Conservation (phyloP, 805 yeast genomes). For the Saccharomycopsis fibuligera region DNA sequence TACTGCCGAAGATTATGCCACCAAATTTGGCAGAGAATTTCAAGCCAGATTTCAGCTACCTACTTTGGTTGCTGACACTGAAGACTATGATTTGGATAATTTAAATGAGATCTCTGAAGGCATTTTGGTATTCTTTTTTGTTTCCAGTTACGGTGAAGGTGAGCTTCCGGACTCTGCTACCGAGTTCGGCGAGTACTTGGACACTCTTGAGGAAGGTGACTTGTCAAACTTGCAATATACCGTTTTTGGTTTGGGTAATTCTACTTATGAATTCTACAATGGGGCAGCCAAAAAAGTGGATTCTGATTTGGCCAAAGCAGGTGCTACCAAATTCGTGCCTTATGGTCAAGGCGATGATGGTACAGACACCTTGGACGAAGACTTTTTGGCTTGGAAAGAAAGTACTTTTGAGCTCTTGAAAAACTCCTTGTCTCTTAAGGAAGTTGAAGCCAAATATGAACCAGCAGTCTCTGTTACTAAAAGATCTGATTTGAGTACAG, state of each 20-base stretch:
- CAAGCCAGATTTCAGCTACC: constrained; percentile 73
- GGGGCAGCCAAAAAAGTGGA: constrained; percentile 62
- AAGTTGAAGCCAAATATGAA: constrained; percentile 73
- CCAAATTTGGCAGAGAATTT: constrained; percentile 84
- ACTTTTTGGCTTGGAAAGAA: constrained; percentile 91
- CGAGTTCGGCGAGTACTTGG: constrained; percentile 65
- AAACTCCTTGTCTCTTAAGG: constrained; percentile 59
- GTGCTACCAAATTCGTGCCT: constrained; percentile 68
- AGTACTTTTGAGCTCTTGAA: constrained; percentile 58
- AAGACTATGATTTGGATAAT: constrained; percentile 79
- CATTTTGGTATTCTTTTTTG: constrained; percentile 62
- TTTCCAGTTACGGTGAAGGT: constrained; percentile 97
- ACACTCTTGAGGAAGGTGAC: constrained; percentile 44
- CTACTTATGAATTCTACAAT: constrained; percentile 89
- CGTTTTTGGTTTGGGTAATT: constrained; percentile 89
- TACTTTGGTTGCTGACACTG: constrained; percentile 81
- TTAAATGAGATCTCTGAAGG: constrained; percentile 57
- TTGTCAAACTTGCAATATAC: constrained; percentile 58
- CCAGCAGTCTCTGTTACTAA: constrained; percentile 50
- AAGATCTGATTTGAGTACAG: constrained; percentile 32
- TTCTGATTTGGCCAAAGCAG: constrained; percentile 48
- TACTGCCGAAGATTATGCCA: constrained; percentile 95
- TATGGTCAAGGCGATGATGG: constrained; percentile 95
- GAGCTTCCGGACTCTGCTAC: constrained; percentile 96
- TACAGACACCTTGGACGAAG: constrained; percentile 90